phyloP scores from a whole-genome alignment of 257 asterid genomes.

The Thymus mandschuricus region DNA sequence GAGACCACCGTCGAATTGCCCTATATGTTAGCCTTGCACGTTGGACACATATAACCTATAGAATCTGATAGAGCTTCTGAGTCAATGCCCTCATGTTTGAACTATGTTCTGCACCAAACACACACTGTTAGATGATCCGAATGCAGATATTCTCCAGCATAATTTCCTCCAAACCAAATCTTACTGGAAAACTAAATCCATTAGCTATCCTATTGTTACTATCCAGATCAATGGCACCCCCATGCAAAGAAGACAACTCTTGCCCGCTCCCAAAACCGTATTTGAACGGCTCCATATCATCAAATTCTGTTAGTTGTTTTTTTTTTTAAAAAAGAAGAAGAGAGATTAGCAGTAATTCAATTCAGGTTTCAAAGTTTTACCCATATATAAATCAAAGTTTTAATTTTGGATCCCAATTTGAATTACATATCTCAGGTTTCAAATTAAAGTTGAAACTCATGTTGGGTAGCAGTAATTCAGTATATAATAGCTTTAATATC shows the following conservation, averaged over 20 bases:
- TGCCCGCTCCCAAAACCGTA: conserved; percentile 56
- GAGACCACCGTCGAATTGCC: conserved; percentile 61
- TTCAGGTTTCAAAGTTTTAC: too few species aligned
- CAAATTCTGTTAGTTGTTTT: conserved; percentile 33
- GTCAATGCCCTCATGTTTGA: conserved; percentile 76
- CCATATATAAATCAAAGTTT: too few species aligned
- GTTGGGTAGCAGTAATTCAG: too few species aligned
- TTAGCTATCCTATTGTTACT: conserved; percentile 52
- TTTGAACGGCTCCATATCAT: conserved; percentile 73
- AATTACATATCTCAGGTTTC: too few species aligned
- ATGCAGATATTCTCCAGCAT: conserved; percentile 45
- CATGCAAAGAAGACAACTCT: conserved; percentile 58
- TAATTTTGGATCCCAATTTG: too few species aligned
- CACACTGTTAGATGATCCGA: conserved; percentile 74
- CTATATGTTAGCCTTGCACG: conserved; percentile 89
- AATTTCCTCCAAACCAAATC: conserved; percentile 62
- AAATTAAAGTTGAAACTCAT: too few species aligned
- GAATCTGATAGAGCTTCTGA: conserved; percentile 85
- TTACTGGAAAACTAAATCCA: conserved; percentile 55
- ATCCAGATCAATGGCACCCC: conserved; percentile 57
- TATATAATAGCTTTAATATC: too few species aligned
- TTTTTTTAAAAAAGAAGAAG: too few species aligned
- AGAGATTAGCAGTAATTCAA: too few species aligned
- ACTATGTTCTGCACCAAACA: conserved; percentile 96
- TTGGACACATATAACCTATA: conserved; percentile 96